Base-by-base conservation (phyloP, 257 asterid genomes). In the Fraxinus excelsior region DNA sequence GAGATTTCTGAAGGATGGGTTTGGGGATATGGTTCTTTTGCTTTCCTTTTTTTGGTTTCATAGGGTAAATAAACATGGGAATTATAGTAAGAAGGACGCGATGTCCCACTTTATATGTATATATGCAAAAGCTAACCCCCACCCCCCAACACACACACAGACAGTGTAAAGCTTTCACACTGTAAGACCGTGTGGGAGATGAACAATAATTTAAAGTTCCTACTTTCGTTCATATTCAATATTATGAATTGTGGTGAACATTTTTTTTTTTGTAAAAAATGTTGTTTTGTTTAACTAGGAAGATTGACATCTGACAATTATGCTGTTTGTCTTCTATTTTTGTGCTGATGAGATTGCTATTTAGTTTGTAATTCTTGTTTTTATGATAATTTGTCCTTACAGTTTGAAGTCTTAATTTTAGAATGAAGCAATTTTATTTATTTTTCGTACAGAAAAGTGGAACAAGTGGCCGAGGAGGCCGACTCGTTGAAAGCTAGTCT, bases 401-500 rank as follows among this genome's bases (percentile, higher is more conserved):
- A 10, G 18, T 42, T 11, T 42, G 49, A 42, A 42, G 49, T 12
- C 49, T 11, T 12, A 42, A 2, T 12, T 42, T 42, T 42, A 42
- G 49, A 42, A 42, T 11, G 4, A 42, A 42, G 49, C 49, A 2
- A 12, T 42, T 42, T 10, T 10, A 40, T 42, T 42, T 42, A 42
- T 51, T 19, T 83, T 58, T 78, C 77, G 49, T 71, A 51, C 90
- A 95, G 99, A 81, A 95, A 95, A 84, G 97, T 93, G 70, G 99
- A 95, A 78, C 98, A 86, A 81, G 90, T 91, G 71, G 88, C 86
- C 10, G 99, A 95, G 87, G 98, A 95, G 84, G 94, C 91, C 26
- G 90, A 87, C 65, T 95, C 97, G 28, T 91, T 91, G 84, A 90
- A 90, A 85, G 91, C 90, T 58, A 88, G 99, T 87, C 81, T 93